phyloP scores from a whole-genome alignment of 148 eudicot genomes.

The Rhododendron henanense region DNA sequence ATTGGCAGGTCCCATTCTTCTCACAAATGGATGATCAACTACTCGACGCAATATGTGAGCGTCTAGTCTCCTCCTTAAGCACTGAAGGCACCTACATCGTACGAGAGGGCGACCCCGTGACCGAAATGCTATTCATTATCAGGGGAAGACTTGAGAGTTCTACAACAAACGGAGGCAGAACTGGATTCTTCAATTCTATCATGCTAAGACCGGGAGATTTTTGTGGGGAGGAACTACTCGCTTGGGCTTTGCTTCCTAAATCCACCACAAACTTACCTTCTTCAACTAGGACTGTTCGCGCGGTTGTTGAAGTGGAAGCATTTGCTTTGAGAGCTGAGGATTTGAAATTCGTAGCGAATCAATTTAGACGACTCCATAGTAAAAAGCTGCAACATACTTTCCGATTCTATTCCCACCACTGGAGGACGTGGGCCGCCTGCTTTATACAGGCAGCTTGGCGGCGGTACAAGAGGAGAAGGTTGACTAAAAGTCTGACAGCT shows the following conservation, averaged over 20 bases:
- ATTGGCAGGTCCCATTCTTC: conserved; percentile 76
- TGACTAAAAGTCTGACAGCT: conserved; percentile 40
- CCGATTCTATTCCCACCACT: conserved; percentile 74
- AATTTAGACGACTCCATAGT: conserved; percentile 79
- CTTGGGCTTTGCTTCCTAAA: conserved; percentile 64
- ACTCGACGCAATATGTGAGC: conserved; percentile 84
- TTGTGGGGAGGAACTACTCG: conserved; percentile 67
- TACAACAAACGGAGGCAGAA: conserved; percentile 72
- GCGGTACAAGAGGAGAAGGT: conserved; percentile 54
- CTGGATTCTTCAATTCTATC: conserved; percentile 64
- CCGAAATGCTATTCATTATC: conserved; percentile 72
- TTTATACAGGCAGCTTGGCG: conserved; percentile 90
- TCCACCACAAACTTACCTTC: conserved; percentile 52
- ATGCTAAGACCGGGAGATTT: conserved; percentile 64
- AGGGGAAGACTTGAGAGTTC: conserved; percentile 60
- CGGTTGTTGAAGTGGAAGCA: conserved; percentile 60
- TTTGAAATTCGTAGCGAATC: conserved; percentile 74
- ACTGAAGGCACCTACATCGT: conserved; percentile 64
- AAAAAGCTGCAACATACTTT: conserved; percentile 84
- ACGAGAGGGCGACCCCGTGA: conserved; percentile 72
- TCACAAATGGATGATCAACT: conserved; percentile 84
- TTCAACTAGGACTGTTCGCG: conserved; percentile 62
- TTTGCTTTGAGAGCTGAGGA: conserved; percentile 66
- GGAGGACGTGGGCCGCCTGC: conserved; percentile 91
- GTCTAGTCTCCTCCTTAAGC: conserved; percentile 70